Conservation (phyloP, 768 basidiomycete species). For the Agrocybe praecox region DNA sequence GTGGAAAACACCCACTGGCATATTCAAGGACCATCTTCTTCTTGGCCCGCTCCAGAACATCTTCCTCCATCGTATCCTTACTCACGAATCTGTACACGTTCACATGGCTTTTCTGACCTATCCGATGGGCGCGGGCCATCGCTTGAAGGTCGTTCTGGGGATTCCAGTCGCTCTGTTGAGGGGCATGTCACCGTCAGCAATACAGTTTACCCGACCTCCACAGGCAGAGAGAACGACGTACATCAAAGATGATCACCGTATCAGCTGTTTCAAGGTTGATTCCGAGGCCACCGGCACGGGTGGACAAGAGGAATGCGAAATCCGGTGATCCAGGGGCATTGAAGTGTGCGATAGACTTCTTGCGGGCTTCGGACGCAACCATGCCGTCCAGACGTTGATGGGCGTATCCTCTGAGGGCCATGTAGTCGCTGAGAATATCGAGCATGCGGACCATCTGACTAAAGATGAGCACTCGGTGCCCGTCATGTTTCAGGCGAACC, state of each 20-base stretch:
- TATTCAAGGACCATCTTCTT: slow-evolving; percentile 99
- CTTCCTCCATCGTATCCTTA: slow-evolving; percentile 99
- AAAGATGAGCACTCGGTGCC: slow-evolving; percentile 97
- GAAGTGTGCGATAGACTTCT: slow-evolving; percentile 96
- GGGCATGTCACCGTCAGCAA: slow-evolving; percentile 9
- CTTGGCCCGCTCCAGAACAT: slow-evolving; percentile 96
- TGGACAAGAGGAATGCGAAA: slow-evolving; percentile 96
- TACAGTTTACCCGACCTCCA: slow-evolving; percentile 5
- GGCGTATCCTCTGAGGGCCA: slow-evolving; percentile 84
- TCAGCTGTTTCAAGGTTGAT: slow-evolving; percentile 99
- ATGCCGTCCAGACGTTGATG: slow-evolving; percentile 96
- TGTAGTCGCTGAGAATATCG: slow-evolving; percentile 98
- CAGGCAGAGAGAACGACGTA: slow-evolving; percentile 41
- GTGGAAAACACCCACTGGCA: slow-evolving; percentile 83
- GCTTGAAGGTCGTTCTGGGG: slow-evolving; percentile 98
- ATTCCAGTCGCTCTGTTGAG: slow-evolving; percentile 90
- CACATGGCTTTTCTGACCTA: slow-evolving; percentile 98
- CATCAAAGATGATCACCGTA: slow-evolving; percentile 99
- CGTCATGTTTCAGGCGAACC: slow-evolving; percentile 84
- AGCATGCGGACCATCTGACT: slow-evolving; percentile 99
- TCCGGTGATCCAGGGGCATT: slow-evolving; percentile 92
- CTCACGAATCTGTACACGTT: slow-evolving; percentile 98
- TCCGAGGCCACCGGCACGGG: slow-evolving; percentile 95
- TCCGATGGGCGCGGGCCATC: slow-evolving; percentile 98
- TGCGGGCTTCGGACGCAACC: slow-evolving; percentile 90